phyloP scores from a whole-genome alignment of 768 basidiomycete genomes.

The Sarcomyxa edulis region DNA sequence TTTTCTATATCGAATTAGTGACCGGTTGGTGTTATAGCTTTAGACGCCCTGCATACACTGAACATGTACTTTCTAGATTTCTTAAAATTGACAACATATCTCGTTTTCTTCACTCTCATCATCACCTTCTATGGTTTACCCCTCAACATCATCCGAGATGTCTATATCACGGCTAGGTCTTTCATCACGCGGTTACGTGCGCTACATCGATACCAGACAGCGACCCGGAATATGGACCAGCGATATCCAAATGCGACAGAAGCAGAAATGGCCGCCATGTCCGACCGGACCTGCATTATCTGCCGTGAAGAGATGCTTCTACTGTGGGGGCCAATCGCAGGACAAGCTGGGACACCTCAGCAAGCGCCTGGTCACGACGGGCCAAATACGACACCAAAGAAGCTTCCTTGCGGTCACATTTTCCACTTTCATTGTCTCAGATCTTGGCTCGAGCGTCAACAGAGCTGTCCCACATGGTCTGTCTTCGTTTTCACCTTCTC shows the following conservation, averaged over 20 bases:
- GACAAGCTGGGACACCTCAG: slow-evolving; percentile 12
- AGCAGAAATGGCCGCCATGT: slow-evolving; percentile 76
- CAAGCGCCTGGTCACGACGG: slow-evolving; percentile 45
- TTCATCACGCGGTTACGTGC: slow-evolving; percentile 86
- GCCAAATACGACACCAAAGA: slow-evolving; percentile 95
- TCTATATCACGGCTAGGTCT: slow-evolving; percentile 91
- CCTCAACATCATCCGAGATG: slow-evolving; percentile 94
- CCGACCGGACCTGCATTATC: slow-evolving; percentile 94
- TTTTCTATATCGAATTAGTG: slow-evolving; percentile 89
- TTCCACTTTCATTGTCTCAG: slow-evolving; percentile 98
- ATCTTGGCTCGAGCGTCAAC: slow-evolving; percentile 97
- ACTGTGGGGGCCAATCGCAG: slow-evolving; percentile 4
- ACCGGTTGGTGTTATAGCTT: slow-evolving; percentile 56
- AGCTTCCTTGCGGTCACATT: slow-evolving; percentile 92
- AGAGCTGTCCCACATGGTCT: slow-evolving; percentile 98
- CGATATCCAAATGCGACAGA: slow-evolving; percentile 89
- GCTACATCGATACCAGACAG: slow-evolving; percentile 86
- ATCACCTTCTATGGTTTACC: slow-evolving; percentile 93
- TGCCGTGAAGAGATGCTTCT: slow-evolving; percentile 92
- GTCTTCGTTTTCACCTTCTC: slow-evolving; percentile 18
- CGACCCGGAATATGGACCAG: slow-evolving; percentile 95
- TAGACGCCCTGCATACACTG: slow-evolving; percentile 7
- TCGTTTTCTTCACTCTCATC: slow-evolving; percentile 91
- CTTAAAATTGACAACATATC: slow-evolving; percentile 86
- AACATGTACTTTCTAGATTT: slow-evolving; percentile 59